Conservation (phyloP, 164 flowering plant species). For the Cinnamomum micranthum region DNA sequence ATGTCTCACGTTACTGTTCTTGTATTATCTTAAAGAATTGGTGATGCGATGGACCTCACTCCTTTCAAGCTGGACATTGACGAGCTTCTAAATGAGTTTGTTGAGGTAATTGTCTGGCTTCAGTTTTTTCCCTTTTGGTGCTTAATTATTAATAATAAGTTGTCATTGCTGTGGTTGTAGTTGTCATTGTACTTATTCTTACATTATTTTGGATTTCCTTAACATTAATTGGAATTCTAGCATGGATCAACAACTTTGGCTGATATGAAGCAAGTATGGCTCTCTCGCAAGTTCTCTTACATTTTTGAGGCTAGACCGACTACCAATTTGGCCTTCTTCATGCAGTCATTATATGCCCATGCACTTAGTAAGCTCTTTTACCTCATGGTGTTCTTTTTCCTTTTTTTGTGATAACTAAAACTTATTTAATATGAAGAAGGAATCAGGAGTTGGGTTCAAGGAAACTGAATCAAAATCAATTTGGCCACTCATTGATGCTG, state of each 20-base stretch:
- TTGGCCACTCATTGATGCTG: not conserved
- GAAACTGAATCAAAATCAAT: not conserved
- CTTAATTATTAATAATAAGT: not conserved
- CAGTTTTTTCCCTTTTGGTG: not conserved
- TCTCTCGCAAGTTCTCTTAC: constrained; percentile 62
- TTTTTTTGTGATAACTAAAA: not conserved
- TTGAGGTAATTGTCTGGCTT: constrained; percentile 33
- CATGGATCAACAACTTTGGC: constrained; percentile 43
- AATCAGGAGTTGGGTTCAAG: not conserved
- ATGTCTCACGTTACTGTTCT: not conserved
- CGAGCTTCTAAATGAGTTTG: constrained; percentile 67
- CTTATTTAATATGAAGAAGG: not conserved
- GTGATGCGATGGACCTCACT: constrained; percentile 43
- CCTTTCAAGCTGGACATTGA: constrained; percentile 77
- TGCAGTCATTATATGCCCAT: constrained; percentile 84
- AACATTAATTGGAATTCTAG: constrained; percentile 25
- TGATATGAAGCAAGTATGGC: constrained; percentile 82
- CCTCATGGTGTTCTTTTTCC: not conserved
- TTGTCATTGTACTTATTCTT: not conserved
- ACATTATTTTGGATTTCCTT: not conserved
- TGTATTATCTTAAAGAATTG: not conserved
- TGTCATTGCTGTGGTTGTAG: not conserved
- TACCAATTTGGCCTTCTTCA: constrained; percentile 50
- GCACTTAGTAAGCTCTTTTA: constrained; percentile 43
- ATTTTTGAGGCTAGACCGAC: constrained; percentile 76